A percentile compares a stretch with the other conserved stretches of the same genome.
Conservation (phyloP, 2,329 filamentous ascomycete genomes). For the Alternaria atra region DNA sequence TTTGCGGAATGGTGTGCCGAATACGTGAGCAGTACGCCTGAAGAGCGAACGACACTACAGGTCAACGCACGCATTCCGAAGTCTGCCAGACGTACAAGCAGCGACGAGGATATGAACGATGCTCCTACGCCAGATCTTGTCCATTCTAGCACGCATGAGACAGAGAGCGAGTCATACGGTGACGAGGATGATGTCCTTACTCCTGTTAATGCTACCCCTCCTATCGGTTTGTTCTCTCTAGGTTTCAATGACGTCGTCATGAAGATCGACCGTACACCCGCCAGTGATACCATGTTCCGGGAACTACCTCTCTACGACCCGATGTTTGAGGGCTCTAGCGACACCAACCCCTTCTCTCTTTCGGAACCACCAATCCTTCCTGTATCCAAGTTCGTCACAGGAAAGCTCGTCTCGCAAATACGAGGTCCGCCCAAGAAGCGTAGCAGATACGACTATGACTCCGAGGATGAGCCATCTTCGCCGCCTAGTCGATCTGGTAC, state of each 20-base stretch:
- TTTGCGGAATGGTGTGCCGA: conserved; percentile 85
- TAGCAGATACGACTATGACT: conserved; percentile 82
- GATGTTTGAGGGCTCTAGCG: conserved; percentile 41
- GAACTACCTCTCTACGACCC: conserved; percentile 81
- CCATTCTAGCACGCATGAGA: conserved; percentile 49
- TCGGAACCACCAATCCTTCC: conserved; percentile 71
- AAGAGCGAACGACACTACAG: conserved; percentile 73
- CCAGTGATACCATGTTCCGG: conserved; percentile 77
- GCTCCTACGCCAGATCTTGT: conserved; percentile 53
- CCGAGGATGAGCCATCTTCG: conserved; percentile 67
- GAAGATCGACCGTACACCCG: conserved; percentile 75
- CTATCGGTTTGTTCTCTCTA: conserved; percentile 84
- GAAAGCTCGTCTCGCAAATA: conserved; percentile 75
- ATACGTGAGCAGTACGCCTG: conserved; percentile 73
- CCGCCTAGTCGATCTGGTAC: conserved; percentile 50
- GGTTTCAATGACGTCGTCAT: conserved; percentile 84
- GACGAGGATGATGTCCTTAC: conserved; percentile 53
- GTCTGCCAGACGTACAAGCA: conserved; percentile 17
- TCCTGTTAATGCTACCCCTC: conserved; percentile 61
- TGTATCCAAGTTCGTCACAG: conserved; percentile 85
- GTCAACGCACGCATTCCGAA: conserved; percentile 62
- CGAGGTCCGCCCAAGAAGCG: conserved; percentile 75
- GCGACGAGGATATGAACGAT: conserved; percentile 48
- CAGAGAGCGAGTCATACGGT: conserved; percentile 50
- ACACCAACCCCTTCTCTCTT: conserved; percentile 45